Evolutionary conservation across 148 eudicot genomes (phyloP).

Genomic region (Salicornia ramosissima): DNA sequence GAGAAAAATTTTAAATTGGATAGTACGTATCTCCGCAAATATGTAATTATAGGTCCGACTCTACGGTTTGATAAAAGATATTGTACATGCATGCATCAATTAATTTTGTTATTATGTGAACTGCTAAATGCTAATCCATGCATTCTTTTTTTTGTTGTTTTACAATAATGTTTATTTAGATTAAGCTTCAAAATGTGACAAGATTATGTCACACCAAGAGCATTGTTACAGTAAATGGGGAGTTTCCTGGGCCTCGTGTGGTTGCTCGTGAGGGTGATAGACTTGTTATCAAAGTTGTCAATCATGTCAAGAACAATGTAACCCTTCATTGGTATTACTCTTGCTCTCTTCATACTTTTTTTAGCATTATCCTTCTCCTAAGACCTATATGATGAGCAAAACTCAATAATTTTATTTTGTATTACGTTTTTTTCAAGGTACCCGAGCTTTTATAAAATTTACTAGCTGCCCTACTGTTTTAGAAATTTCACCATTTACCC

Average conservation of each 20-base stretch:
- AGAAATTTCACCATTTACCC: too few relatives aligned
- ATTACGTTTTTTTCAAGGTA: too few relatives aligned
- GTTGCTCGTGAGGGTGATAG: constrained; percentile 46
- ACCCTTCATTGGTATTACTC: constrained; percentile 41
- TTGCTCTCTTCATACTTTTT: neutral
- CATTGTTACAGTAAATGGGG: constrained; percentile 42
- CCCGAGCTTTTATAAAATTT: too few relatives aligned
- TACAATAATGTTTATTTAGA: constrained; percentile 15
- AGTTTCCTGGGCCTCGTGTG: constrained; percentile 47
- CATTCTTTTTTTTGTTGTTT: neutral
- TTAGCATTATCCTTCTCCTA: neutral
- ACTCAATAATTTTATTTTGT: neutral
- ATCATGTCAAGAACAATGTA: constrained; percentile 40
- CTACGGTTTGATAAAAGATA: too few relatives aligned
- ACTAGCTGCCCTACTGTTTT: too few relatives aligned
- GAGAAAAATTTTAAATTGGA: too few relatives aligned
- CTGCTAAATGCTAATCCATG: neutral
- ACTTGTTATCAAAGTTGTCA: constrained; percentile 33
- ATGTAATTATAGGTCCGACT: too few relatives aligned
- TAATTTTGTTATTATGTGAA: neutral
- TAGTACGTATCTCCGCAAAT: too few relatives aligned
- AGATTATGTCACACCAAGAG: constrained; percentile 43
- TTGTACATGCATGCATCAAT: neutral
- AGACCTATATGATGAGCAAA: neutral
- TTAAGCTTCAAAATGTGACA: constrained; percentile 37